Evolutionary conservation across 495 filamentous ascomycete genomes (phyloP), one percentile per base, ranked within the genome.

Genomic region (Usnea hakonensis): DNA sequence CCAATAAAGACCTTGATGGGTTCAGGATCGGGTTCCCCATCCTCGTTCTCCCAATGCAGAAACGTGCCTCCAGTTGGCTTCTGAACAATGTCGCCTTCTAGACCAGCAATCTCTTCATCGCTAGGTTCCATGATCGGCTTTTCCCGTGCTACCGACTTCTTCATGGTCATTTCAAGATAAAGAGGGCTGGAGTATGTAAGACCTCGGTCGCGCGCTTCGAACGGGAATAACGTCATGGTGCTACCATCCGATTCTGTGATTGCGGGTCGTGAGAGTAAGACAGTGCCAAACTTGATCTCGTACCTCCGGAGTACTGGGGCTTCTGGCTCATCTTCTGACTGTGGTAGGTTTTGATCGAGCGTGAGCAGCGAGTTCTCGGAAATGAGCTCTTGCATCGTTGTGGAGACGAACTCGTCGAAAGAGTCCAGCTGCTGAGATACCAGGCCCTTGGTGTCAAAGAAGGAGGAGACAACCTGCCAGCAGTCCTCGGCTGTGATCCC

Each of bases 341-440:
- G 85, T 0, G 91, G 88, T 43, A 89, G 82, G 57, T 90, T 89
- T 71, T 96, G 90, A 66, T 97, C 95, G 61, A 97, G 83, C 26
- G 87, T 90, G 54, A 97, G 85, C 62, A 87, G 81, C 38, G 87
- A 87, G 70, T 95, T 91, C 71, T 97, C 94, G 60, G 88, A 84
- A 32, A 97, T 85, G 58, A 97, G 81, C 64, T 95, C 89, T 66
- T 96, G 90, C 77, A 97, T 92, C 0, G 94, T 96, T 5, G 87
- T 90, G 38, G 84, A 83, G 54, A 93, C 88, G 70, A 99, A 99
- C 70, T 97, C 91, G 77, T 99, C 89, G 78, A 96, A 99, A 3
- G 94, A 99, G 72, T 97, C 92, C 62, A 97, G 83, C 77, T 99
- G 94, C 72, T 97, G 95, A 5, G 95, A 95, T 14, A 97, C 95